Conservation (phyloP, 2,329 filamentous ascomycete species). For the Fusarium mexicanum region DNA sequence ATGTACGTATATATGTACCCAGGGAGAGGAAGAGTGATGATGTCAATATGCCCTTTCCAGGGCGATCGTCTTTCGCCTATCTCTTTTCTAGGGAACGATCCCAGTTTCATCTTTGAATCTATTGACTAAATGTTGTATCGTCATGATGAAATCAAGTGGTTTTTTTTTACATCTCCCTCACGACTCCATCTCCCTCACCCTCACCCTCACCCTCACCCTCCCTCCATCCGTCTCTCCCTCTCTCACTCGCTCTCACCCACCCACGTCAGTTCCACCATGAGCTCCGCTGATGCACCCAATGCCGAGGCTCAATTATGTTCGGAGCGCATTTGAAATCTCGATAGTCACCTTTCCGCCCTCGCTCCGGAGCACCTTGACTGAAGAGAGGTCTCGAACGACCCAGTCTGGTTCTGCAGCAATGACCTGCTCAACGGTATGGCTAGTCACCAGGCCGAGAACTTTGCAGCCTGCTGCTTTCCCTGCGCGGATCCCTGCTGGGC, state of each 20-base stretch:
- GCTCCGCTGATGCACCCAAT: constrained; percentile 11
- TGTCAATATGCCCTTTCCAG: constrained; percentile 22
- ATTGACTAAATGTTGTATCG: constrained; percentile 26
- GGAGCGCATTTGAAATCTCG: constrained; percentile 72
- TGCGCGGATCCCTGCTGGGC: constrained; percentile 82
- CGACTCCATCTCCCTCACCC: neutral
- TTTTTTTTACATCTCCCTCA: constrained; percentile 10
- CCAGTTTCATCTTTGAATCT: constrained; percentile 4
- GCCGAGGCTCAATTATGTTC: constrained; percentile 35
- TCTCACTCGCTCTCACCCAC: neutral
- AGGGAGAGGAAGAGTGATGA: constrained; percentile 26
- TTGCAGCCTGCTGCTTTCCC: constrained; percentile 88
- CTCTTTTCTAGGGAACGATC: constrained; percentile 11
- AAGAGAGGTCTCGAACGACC: constrained; percentile 82
- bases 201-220: neutral
- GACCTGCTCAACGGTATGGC: constrained; percentile 79
- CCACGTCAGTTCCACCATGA: constrained; percentile 8
- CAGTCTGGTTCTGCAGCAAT: constrained; percentile 83
- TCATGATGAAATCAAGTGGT: constrained; percentile 33
- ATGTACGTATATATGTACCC: neutral
- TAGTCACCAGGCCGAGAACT: constrained; percentile 86
- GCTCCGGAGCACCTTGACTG: constrained; percentile 70
- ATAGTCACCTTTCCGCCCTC: constrained; percentile 70
- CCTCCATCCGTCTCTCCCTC: neutral
- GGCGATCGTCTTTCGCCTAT: constrained; percentile 22